Conservation (phyloP, 2,329 filamentous ascomycete species). For the Aspergillus uvarum region DNA sequence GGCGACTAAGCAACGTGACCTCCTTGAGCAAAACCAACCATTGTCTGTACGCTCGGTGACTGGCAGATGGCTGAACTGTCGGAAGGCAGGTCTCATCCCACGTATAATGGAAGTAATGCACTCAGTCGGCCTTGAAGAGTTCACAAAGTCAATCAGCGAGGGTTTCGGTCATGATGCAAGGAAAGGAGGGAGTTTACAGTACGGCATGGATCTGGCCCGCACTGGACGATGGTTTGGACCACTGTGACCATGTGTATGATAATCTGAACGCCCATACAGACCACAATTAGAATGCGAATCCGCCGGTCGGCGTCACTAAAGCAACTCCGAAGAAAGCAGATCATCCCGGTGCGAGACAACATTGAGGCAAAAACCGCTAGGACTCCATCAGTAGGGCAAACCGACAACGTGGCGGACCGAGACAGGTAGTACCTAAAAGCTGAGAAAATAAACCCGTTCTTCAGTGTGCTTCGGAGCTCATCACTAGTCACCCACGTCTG, state of each 20-base stretch:
- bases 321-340: slow-evolving; percentile 38
- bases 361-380: slow-evolving; percentile 35
- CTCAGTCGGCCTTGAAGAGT: slow-evolving; percentile 24
- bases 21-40: slow-evolving; percentile 39
- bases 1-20: slow-evolving; percentile 16
- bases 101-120: slow-evolving; percentile 40
- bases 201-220: slow-evolving; percentile 35
- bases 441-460: slow-evolving; percentile 29
- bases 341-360: slow-evolving; percentile 39
- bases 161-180: background rate
- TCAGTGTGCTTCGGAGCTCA: slow-evolving; percentile 30
- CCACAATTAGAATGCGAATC: slow-evolving; percentile 32
- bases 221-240: slow-evolving; percentile 38
- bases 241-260: slow-evolving; percentile 35
- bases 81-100: slow-evolving; percentile 36
- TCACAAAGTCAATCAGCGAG: background rate
- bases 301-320: slow-evolving; percentile 33
- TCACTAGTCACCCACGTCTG: slow-evolving; percentile 14
- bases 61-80: slow-evolving; percentile 39
- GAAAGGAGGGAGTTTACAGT: slow-evolving; percentile 13
- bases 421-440: slow-evolving; percentile 17
- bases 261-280: slow-evolving; percentile 34
- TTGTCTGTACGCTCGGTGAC: slow-evolving; percentile 33
- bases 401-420: background rate
- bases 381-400: slow-evolving; percentile 2